Evolutionary conservation across 2,329 filamentous ascomycete genomes (phyloP), one percentile per base, ranked within the genome.

Genomic region (Penicillium capsulatum): DNA sequence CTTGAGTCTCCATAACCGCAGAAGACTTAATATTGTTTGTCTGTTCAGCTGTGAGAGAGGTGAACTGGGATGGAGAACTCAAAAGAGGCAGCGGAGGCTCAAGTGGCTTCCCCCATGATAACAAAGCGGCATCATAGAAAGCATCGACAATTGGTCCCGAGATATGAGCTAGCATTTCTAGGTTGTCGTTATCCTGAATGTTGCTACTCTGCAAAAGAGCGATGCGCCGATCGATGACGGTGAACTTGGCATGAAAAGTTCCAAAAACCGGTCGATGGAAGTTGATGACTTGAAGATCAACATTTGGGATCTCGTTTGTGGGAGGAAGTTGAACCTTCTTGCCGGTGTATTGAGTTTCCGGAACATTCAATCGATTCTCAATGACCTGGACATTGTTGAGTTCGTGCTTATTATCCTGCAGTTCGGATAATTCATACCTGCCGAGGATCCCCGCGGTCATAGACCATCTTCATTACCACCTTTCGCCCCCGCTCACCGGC

Each of bases 101-200:
- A 0, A 87, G 57, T 1, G 66, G 64, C 44, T 80, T 80, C 47
- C 82, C 71, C 85, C 85, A 91, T 0, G 81, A 83, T 6, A 89
- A 72, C 27, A 89, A 60, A 1, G 83, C 82, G 47, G 81, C 81
- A 47, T 91, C 86, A 57, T 87, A 89, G 16, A 90, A 63, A 1
- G 79, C 79, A 52, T 89, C 83, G 0, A 90, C 84, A 41, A 90
- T 84, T 0, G 83, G 78, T 0, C 86, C 86, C 64, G 90, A 84
- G 0, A 88, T 59, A 39, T 86, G 84, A 2, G 77, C 72, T 76
- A 87, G 81, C 85, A 91, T 89, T 61, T 91, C 86, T 39, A 89
- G 44, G 49, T 91, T 91, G 51, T 86, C 82, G 37, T 88, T 90
- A 48, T 87, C 64, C 50, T 76, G 73, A 34, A 90, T 84, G 54